phyloP scores from a whole-genome alignment of 2,329 filamentous ascomycete genomes.

The Cercospora brassicicola region DNA sequence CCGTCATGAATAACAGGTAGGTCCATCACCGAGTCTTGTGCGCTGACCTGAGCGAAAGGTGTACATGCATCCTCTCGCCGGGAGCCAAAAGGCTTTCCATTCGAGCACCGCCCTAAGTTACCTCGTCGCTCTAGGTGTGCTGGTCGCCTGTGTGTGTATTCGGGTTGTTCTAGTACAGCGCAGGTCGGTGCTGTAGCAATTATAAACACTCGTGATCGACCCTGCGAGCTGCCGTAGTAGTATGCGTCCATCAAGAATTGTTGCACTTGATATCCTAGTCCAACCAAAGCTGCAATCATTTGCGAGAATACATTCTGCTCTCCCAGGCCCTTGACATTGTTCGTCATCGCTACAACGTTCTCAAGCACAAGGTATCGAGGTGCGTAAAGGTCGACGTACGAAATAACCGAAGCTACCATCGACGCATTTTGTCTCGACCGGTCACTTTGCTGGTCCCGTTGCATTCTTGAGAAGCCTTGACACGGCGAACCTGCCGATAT shows the following conservation, averaged over 20 bases:
- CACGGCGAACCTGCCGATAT: constrained; percentile 75
- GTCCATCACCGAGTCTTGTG: constrained; percentile 57
- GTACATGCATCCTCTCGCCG: constrained; percentile 52
- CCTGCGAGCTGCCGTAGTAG: constrained; percentile 66
- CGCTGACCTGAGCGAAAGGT: constrained; percentile 61
- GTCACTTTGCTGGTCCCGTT: constrained; percentile 56
- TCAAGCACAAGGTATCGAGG: constrained; percentile 75
- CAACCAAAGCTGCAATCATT: constrained; percentile 69
- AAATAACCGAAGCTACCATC: constrained; percentile 72
- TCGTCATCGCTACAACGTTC: constrained; percentile 70
- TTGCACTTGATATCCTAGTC: constrained; percentile 73
- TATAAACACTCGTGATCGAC: constrained; percentile 68
- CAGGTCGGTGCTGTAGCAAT: constrained; percentile 68
- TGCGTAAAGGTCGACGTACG: constrained; percentile 71
- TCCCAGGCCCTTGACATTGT: constrained; percentile 33
- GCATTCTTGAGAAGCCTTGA: constrained; percentile 70
- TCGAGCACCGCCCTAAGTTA: constrained; percentile 60
- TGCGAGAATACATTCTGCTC: constrained; percentile 70
- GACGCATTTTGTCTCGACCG: constrained; percentile 69
- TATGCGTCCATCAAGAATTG: constrained; percentile 69
- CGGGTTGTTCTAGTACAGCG: constrained; percentile 56
- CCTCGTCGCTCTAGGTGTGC: constrained; percentile 30
- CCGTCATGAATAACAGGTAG: constrained; percentile 65
- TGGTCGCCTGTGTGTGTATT: constrained; percentile 64
- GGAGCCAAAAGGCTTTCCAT: constrained; percentile 60